Evolutionary conservation across 2,329 filamentous ascomycete species (phyloP).

Genomic region (Tricladium varicosporioides): DNA sequence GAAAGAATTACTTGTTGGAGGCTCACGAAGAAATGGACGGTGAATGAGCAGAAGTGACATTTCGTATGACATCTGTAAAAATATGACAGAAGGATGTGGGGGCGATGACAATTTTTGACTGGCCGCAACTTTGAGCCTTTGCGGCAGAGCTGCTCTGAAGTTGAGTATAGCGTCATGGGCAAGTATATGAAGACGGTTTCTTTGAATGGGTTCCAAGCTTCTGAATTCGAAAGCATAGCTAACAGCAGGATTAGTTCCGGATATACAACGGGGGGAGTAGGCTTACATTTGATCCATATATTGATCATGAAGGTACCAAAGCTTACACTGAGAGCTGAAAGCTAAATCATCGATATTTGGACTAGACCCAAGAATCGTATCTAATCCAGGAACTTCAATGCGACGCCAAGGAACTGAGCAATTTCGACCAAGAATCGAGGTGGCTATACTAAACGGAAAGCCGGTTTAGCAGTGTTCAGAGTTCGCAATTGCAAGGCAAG

Average conservation of each 20-base stretch:
- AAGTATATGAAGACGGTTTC: background rate
- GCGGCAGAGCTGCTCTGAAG: background rate
- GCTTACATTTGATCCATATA: constrained; percentile 16
- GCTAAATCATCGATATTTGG: constrained; percentile 4
- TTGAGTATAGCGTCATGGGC: background rate
- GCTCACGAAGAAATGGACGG: constrained; percentile 8
- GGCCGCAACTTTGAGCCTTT: background rate
- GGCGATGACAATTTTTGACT: too few species aligned
- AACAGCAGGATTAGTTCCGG: background rate
- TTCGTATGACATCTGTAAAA: constrained; percentile 14
- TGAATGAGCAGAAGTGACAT: constrained; percentile 14
- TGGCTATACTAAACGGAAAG: background rate
- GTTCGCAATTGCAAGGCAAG: background rate
- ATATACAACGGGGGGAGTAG: background rate
- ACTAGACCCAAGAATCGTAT: background rate
- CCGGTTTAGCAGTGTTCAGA: too few species aligned
- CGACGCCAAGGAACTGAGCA: constrained; percentile 3
- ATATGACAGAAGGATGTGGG: background rate
- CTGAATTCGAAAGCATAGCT: background rate
- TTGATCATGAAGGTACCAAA: constrained; percentile 10
- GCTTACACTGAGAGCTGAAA: constrained; percentile 9
- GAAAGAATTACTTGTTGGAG: background rate
- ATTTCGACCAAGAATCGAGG: constrained; percentile 8
- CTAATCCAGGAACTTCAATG: background rate
- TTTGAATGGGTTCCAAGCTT: background rate